phyloP scores from a whole-genome alignment of 108 stramenopile species.

The Fragilariopsis cylindrus region DNA sequence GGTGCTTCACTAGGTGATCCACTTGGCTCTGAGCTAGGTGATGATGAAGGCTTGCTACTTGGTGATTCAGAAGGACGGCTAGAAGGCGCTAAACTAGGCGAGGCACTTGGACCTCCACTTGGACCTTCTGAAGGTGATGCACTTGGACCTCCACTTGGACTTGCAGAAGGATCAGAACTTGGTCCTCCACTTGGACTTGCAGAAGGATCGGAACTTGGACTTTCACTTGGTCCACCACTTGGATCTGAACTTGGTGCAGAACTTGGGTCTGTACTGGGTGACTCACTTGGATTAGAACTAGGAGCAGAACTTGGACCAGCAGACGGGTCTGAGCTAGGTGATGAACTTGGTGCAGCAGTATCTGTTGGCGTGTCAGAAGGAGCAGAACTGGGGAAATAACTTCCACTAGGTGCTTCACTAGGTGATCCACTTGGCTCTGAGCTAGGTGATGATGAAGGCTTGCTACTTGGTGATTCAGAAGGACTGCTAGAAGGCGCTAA shows the following conservation, averaged over 20 bases:
- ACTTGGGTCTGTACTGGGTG: not conserved
- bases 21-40: not conserved
- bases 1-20: not conserved
- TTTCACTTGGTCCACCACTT: not conserved
- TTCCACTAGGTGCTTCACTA: constrained; percentile 3
- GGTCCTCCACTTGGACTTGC: not conserved
- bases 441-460: not conserved
- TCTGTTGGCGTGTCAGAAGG: constrained; percentile 6
- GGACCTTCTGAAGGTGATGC: not conserved
- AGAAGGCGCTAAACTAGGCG: not conserved
- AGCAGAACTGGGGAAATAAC: constrained; percentile 11
- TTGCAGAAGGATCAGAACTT: not conserved
- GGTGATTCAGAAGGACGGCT: not conserved
- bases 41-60: not conserved
- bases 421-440: not conserved
- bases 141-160: not conserved
- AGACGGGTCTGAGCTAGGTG: not conserved
- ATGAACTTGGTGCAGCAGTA: not conserved
- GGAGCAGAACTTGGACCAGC: not conserved
- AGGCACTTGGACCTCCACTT: not conserved
- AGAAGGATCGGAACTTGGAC: not conserved
- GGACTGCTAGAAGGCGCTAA: not conserved
- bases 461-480: not conserved
- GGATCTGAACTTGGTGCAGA: not conserved
- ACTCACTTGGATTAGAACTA: not conserved